Conservation (phyloP, 768 basidiomycete genomes). For the Mycena haematopus region DNA sequence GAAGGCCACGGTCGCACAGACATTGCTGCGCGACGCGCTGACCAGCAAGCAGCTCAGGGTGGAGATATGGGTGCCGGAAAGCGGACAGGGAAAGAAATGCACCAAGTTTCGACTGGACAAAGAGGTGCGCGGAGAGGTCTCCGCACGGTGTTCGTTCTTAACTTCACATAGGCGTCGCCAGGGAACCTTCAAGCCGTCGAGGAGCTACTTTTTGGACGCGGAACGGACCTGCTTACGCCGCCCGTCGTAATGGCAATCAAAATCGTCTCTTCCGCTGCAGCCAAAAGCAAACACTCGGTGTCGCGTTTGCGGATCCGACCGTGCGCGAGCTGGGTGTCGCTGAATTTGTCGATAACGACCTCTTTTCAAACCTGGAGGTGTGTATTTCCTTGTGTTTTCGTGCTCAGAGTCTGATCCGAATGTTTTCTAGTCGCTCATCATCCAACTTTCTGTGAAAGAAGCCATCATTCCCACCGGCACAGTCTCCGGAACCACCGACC, state of each 20-base stretch:
- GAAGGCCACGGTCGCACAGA: constrained; percentile 76
- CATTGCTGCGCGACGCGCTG: constrained; percentile 85
- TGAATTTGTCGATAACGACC: constrained; percentile 92
- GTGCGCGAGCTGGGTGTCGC: constrained; percentile 84
- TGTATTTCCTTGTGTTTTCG: background rate
- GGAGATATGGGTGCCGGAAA: constrained; percentile 86
- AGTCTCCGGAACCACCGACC: constrained; percentile 70
- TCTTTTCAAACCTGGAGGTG: constrained; percentile 96
- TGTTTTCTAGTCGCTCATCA: constrained; percentile 79
- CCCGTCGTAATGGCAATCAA: constrained; percentile 93
- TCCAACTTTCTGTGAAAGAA: constrained; percentile 98
- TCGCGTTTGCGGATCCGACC: constrained; percentile 93
- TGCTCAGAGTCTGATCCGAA: background rate
- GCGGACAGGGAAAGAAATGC: constrained; percentile 76
- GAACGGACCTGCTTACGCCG: constrained; percentile 79
- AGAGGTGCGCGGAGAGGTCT: constrained; percentile 55
- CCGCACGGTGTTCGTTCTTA: background rate
- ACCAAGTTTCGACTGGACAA: constrained; percentile 81
- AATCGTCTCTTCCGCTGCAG: constrained; percentile 60
- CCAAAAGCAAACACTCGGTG: constrained; percentile 78
- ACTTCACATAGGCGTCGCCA: constrained; percentile 49
- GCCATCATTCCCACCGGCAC: constrained; percentile 85
- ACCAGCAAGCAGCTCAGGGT: constrained; percentile 90
- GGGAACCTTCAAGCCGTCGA: constrained; percentile 79
- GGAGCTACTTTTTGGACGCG: constrained; percentile 78